A percentile compares a stretch with the other conserved stretches of the same genome.
These are phyloP conservation scores for Hondaea fermentalgiana DNA, from an alignment of 108 stramenopile genomes.

Conservation along the genomic window DNA sequence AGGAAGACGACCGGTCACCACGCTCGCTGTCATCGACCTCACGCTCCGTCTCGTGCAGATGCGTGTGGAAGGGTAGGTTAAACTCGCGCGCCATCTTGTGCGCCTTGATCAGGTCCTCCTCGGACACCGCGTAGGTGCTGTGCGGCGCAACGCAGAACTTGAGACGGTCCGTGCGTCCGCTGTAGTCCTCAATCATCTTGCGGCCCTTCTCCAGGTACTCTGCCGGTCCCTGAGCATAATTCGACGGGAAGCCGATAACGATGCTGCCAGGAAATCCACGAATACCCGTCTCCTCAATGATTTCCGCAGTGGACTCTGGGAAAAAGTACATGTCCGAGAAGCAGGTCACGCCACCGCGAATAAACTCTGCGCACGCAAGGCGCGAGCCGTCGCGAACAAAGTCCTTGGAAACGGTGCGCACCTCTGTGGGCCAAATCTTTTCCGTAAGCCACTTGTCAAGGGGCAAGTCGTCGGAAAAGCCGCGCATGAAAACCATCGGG, in stretches of 20 bases:
- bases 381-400: neutral
- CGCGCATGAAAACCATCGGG: conserved; percentile 16
- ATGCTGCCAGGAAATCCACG: neutral
- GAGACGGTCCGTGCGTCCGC: neutral
- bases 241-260: conserved; percentile 19
- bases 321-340: conserved; percentile 30
- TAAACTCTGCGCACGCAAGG: conserved; percentile 10
- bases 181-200: neutral
- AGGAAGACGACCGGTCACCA: neutral
- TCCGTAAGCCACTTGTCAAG: conserved; percentile 17
- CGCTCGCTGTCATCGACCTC: neutral
- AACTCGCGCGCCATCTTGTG: neutral
- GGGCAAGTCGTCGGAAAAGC: conserved; percentile 16
- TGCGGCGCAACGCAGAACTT: conserved; percentile 19
- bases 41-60: conserved; percentile 20
- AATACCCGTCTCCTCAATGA: neutral
- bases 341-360: conserved; percentile 7
- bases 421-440: conserved; percentile 24
- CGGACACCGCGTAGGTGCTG: conserved; percentile 21
- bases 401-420: neutral
- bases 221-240: neutral
- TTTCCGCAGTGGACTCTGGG: neutral
- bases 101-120: neutral
- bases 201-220: conserved; percentile 9
- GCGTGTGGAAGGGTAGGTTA: conserved; percentile 11